Conservation (phyloP, 1,284 basidiomycete genomes). For the Exobasidium cylindrosporum region DNA sequence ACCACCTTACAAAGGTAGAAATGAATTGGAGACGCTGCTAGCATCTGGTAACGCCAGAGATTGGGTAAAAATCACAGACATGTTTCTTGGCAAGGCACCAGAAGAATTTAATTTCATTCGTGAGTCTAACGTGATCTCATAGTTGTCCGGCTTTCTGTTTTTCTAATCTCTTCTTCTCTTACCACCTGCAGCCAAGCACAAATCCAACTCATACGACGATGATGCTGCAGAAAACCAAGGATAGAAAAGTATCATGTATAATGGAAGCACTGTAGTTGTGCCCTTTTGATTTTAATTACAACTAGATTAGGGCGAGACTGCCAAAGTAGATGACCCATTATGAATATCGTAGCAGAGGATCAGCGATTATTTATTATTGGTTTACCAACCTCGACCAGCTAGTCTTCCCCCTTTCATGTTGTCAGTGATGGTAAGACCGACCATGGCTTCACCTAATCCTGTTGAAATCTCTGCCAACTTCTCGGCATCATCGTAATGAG, state of each 20-base stretch:
- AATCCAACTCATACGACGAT: constrained; percentile 29
- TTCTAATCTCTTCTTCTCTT: too few species aligned
- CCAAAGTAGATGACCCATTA: neutral
- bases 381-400: constrained; percentile 49
- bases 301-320: neutral
- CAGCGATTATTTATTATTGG: neutral
- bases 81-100: constrained; percentile 77
- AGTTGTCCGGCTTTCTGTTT: too few species aligned
- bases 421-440: constrained; percentile 72
- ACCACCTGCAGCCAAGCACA: constrained; percentile 32
- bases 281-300: neutral
- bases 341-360: neutral
- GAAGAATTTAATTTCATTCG: constrained; percentile 63
- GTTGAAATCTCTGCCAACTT: constrained; percentile 70
- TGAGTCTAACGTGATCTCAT: constrained; percentile 11
- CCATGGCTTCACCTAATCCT: constrained; percentile 85
- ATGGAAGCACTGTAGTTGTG: neutral
- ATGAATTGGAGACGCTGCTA: constrained; percentile 76
- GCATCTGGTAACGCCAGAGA: constrained; percentile 77
- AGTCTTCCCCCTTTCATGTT: constrained; percentile 51
- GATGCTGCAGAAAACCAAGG: constrained; percentile 28
- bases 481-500: constrained; percentile 67
- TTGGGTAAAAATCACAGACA: constrained; percentile 92
- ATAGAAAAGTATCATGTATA: constrained; percentile 4
- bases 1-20: constrained; percentile 77